phyloP scores from a whole-genome alignment of 1,139 yeast species.

The Hemisphaericaspora xylofermentans region DNA sequence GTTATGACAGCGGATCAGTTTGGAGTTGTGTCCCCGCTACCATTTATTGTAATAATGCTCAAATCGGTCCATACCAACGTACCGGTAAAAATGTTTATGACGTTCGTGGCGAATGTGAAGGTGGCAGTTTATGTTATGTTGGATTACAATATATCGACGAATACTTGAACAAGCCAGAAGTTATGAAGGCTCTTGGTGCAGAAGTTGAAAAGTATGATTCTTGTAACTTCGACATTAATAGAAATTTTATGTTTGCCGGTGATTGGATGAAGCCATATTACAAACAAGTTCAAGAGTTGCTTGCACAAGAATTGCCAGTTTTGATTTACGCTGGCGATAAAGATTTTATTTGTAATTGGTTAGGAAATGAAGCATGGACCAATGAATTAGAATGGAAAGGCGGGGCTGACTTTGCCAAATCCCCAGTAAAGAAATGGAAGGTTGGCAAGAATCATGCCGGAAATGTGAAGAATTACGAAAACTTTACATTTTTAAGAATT shows the following conservation, averaged over 20 bases:
- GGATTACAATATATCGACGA: constrained; percentile 32
- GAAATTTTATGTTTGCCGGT: constrained; percentile 81
- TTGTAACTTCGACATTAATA: constrained; percentile 82
- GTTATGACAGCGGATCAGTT: constrained; percentile 75
- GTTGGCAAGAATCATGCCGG: constrained; percentile 43
- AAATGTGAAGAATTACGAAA: constrained; percentile 45
- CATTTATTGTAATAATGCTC: constrained; percentile 85
- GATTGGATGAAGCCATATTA: constrained; percentile 91
- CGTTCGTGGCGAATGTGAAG: constrained; percentile 83
- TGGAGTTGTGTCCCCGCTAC: constrained; percentile 95
- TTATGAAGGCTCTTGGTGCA: constrained; percentile 81
- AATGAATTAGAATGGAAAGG: constrained; percentile 67
- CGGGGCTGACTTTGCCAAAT: constrained; percentile 46
- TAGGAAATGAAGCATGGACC: constrained; percentile 85
- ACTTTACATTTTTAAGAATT: constrained; percentile 48
- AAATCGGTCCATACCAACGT: constrained; percentile 82
- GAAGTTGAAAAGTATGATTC: constrained; percentile 82
- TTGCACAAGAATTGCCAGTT: constrained; percentile 63
- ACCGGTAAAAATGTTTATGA: constrained; percentile 95
- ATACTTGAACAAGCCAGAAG: constrained; percentile 37
- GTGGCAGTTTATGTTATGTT: constrained; percentile 69
- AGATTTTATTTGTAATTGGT: constrained; percentile 85
- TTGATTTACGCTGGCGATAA: constrained; percentile 83
- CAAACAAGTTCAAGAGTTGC: constrained; percentile 59
- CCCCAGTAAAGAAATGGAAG: constrained; percentile 42